Percentiles rank a stretch among this genome's conserved stretches.
Evolutionary conservation across 257 asterid species (phyloP).

Genomic region (Solanum chilense): DNA sequence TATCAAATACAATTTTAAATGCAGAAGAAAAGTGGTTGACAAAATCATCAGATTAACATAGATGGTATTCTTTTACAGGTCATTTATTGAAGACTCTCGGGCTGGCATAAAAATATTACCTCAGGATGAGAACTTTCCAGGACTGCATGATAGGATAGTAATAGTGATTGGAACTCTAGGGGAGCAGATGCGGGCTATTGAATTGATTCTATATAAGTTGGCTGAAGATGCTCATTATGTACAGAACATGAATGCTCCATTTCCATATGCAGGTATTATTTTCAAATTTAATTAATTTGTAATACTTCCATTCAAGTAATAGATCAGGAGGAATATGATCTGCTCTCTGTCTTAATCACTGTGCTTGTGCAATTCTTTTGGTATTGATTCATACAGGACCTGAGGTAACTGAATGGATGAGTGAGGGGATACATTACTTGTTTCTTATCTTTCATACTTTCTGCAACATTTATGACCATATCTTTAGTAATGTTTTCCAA

Average conservation of each 20-base stretch:
- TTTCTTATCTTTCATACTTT: not conserved
- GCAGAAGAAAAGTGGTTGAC: not conserved
- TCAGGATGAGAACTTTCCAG: conserved; percentile 69
- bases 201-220: conserved; percentile 73
- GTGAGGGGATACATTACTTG: not conserved
- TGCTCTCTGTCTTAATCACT: not conserved
- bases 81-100: conserved; percentile 70
- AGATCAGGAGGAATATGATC: not conserved
- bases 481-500: not conserved
- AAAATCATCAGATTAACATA: not conserved
- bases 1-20: not conserved
- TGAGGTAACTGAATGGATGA: not conserved
- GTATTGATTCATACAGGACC: not conserved
- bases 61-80: conserved; percentile 7
- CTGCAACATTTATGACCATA: not conserved
- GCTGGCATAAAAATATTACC: conserved; percentile 84
- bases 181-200: conserved; percentile 74
- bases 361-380: not conserved
- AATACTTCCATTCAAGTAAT: not conserved
- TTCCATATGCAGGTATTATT: conserved; percentile 62
- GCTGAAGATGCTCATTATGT: conserved; percentile 62
- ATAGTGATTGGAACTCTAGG: conserved; percentile 60
- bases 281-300: not conserved
- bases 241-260: conserved; percentile 64
- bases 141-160: conserved; percentile 83